Evolutionary conservation across 2,329 filamentous ascomycete genomes (phyloP), one percentile per base, ranked within the genome.

Genomic region (Sphaerulina musiva): DNA sequence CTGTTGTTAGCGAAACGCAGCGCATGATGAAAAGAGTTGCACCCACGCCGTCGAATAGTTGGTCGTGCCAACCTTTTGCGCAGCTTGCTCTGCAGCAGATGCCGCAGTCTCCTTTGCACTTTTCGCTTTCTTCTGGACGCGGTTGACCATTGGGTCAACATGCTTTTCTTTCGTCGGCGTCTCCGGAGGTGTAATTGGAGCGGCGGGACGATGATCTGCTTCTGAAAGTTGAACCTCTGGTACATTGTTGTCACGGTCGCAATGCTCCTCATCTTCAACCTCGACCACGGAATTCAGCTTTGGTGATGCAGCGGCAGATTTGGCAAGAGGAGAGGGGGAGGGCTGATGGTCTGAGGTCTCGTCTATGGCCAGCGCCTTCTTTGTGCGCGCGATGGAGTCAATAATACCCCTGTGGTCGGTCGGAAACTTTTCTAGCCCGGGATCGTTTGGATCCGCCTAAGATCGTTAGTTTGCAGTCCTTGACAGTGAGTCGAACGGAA

Each of bases 391-490:
- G 26, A 72, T 59, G 20, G 68, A 64, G 40, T 68, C 62, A 41
- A 66, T 52, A 48, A 71, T 70, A 14, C 63, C 67, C n/a, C 59
- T 62, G n/a, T 64, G 60, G 34, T 68, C 64, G 23, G 64, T 68
- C 1, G 69, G 70, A 48, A 72, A 71, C 6, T 53, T 57, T 47
- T 67, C 65, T 4, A 72, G 60, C 0, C 64, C 62, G 2, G 62
- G 62, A 40, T 69, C 66, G 46, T 68, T 63, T 6, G 63, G 59
- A 36, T 68, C 63, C 9, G 66, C 63, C 53, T 26, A 56, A 56
- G 10, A 62, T 36, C 53, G 46, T 48, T 17, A 48, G 50, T n/a
- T 29, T 46, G 48, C n/a, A 11, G 29, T 32, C 9, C 12, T 49
- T 20, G n/a, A 38, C 10, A 12, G n/a, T 14, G 20, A 11, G 6